Conservation (phyloP, 306 rosid species). For the Dalbergia cultrata region DNA sequence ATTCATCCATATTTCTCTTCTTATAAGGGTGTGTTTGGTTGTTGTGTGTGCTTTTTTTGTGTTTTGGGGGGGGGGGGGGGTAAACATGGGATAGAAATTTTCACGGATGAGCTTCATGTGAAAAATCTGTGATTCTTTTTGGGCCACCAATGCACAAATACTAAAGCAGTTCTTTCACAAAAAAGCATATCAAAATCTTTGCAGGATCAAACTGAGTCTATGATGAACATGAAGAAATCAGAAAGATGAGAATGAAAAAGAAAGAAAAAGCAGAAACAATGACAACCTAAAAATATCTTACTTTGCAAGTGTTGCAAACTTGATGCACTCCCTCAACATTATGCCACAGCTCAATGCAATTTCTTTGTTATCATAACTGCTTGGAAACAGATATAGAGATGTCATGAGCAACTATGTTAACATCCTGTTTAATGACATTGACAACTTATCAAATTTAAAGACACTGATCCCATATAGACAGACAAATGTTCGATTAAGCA, state of each 20-base stretch:
- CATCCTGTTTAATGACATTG: background rate
- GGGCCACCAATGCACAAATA: constrained; percentile 1
- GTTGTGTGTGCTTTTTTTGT: too few species aligned
- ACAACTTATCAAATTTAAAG: constrained; percentile 13
- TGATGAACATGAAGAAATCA: constrained; percentile 31
- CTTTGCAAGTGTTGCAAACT: constrained; percentile 85
- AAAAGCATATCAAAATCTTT: constrained; percentile 28
- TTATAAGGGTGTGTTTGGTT: background rate
- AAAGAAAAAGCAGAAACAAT: background rate
- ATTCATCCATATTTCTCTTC: background rate
- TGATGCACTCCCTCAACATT: constrained; percentile 98
- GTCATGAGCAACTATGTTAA: constrained; percentile 25
- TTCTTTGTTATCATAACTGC: constrained; percentile 98
- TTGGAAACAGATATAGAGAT: constrained; percentile 40
- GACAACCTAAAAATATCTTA: constrained; percentile 56
- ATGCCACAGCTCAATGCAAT: constrained; percentile 88
- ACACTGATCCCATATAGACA: constrained; percentile 29
- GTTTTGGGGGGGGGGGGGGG: too few species aligned
- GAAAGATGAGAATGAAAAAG: constrained; percentile 3
- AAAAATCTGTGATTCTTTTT: background rate
- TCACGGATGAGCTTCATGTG: too few species aligned
- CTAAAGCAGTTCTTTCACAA: constrained; percentile 33
- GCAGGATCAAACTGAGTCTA: constrained; percentile 33
- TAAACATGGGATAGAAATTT: too few species aligned
- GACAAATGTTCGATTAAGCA: constrained; percentile 4